Base-by-base conservation (phyloP, 805 yeast genomes). In the Yarrowia divulgata region DNA sequence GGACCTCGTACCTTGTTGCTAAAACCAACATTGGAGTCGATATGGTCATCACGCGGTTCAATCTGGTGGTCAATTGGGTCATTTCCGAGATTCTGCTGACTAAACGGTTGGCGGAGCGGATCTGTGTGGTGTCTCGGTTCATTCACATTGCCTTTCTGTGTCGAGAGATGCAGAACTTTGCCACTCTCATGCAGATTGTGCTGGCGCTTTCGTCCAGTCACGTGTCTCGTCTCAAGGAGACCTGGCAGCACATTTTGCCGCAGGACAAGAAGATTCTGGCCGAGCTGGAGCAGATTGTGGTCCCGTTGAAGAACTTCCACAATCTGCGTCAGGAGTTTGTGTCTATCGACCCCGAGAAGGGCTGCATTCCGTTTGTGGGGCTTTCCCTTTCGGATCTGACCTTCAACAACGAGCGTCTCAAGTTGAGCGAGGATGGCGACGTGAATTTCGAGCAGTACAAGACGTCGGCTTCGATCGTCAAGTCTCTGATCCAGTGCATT, bases 341-440 rank as follows among this genome's bases (percentile, higher is more conserved):
- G 69, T 86, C 84, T 49, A 81, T 90, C 62, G 84, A 83, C 69
- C 87, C 89, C 29, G 81, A 88, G 6, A 81, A 81, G 70, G 98
- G 98, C 2, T 88, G 96, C 73, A 87, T 94, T 66, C 98, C 99
- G 29, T 94, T 93, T 77, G 85, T 93, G 67, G 97, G 97, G 0
- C 81, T 94, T 39, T 93, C 91, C 74, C 77, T 94, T 57, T 88
- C 93, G 3, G 98, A 94, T 76, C 81, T 94, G 73, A 86, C 91
- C 0, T 86, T 89, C 74, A 92, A 91, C 76, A 85, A 88, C 2
- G 90, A 88, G 72, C 78, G 88, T 70, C 68, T 67, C 58, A 72
- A 72, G 55, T 9, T 62, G 35, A 70, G 71, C 46, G 75, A 72
- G 14, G 75, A 71, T 8, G 83, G 81, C n/a, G 73, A 90, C 67